Base-by-base conservation (phyloP, 768 basidiomycete genomes). In the Macrolepiota albuminosa region DNA sequence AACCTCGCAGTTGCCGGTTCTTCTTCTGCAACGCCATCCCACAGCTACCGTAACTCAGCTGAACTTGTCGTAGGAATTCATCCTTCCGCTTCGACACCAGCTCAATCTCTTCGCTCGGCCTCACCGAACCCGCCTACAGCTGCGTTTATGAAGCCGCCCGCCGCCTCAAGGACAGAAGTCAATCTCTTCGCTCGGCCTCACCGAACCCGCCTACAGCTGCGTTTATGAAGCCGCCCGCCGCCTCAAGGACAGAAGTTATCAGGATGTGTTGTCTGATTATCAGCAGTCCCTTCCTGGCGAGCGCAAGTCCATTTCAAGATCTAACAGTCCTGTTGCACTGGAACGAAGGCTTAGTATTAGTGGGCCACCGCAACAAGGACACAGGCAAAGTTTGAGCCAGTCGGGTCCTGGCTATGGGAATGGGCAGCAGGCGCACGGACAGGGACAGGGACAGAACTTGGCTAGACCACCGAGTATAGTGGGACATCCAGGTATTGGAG, bases 251-350 rank as follows among this genome's bases (percentile, higher is more conserved):
- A 43, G 80, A 85, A n/a, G 78, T 83, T n/a, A n/a, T n/a, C 86
- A 90, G 58, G 83, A 85, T n/a, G 86, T 93, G 8, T 72, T 93
- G 16, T 77, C 78, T 0, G 81, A 85, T 63, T 98, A 98, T 68
- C 83, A 87, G 31, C 93, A 94, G 67, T 84, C 88, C 1, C 82
- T 98, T 69, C 95, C 95, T 7, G 95, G 93, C 4, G 95, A 97
- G 70, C 76, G 82, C 53, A 86, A 82, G 72, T 77, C 80, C 8
- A 75, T 83, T 29, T 85, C 83, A 67, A 75, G 83, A 48, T 77
- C 78, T 54, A 82, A 78, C 63, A 88, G 78, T 57, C 59, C 59
- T 45, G 48, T 43, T 45, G 74, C 70, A 52, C 66, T 70, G 21
- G 75, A 75, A 5, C 66, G 73, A 9, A 70, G 70, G 34, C 63